Base-by-base conservation (phyloP, 2,329 filamentous ascomycete species). In the Arthroderma sp. region DNA sequence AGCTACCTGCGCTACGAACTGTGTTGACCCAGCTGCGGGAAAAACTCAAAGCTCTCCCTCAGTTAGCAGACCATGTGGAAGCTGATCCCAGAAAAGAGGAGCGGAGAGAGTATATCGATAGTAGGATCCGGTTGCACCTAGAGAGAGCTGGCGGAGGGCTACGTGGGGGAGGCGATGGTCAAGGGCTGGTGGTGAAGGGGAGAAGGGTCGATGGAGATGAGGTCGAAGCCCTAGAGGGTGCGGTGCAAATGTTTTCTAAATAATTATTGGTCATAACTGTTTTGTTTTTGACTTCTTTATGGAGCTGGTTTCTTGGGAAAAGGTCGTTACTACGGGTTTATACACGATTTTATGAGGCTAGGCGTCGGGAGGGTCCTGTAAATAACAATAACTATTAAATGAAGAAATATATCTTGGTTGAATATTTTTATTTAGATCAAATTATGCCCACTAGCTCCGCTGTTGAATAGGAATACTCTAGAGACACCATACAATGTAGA, bases 21-120 rank as follows among this genome's bases (percentile, higher is more conserved):
- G 70, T 93, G 5, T 68, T 94, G 40, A 70, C 77, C 6, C 72
- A 75, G 8, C 68, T 94, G 32, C 70, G 80, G 49, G 78, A 83
- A 0, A 78, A 81, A 48, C 66, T 93, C 29, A 62, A 63, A 4
- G 60, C 62, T 4, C 50, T 77, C 43, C 57, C 61, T 2, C 53
- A 51, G 22, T 54, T 59, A 1, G 56, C 63, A 3, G 58, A 61
- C 29, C 62, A 62, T 3, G 58, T 59, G 29, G 60, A 66, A 47
- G 55, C 54, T 40, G 62, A 70, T 50, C 73, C 73, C 38, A 84
- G 78, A 68, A 74, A 80, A 34, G 74, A 79, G 43, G 80, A 91
- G 60, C 72, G 89, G 48, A 72, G 82, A 46, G 75, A 83, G 52
- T 96, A 96, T 60, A 80, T 96, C 40, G 88, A 95, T 64, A 74